Evolutionary conservation across 1,139 yeast genomes (phyloP).

Genomic region (Saccharomycopsis phalli): DNA sequence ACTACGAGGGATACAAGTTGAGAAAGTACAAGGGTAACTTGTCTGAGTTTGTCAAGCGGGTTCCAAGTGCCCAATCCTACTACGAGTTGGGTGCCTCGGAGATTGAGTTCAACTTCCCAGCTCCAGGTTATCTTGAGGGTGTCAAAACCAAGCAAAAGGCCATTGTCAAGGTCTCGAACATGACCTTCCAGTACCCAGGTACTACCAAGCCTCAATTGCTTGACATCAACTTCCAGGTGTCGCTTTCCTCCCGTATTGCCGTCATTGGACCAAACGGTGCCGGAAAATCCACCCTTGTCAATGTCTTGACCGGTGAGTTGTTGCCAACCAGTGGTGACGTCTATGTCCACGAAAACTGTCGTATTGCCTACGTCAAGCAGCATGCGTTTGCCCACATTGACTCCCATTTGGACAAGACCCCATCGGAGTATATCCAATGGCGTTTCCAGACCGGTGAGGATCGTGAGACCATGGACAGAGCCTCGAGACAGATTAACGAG

Average conservation of each 20-base stretch:
- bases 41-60: constrained; percentile 95
- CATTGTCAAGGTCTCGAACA: constrained; percentile 92
- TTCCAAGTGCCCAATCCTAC: constrained; percentile 98
- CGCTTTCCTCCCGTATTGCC: constrained; percentile 98
- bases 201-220: constrained; percentile 88
- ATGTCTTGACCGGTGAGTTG: constrained; percentile 98
- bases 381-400: constrained; percentile 99
- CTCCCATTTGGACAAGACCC: constrained; percentile 97
- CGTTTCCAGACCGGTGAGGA: constrained; percentile 99
- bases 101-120: constrained; percentile 94
- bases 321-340: constrained; percentile 97
- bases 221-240: constrained; percentile 95
- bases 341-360: constrained; percentile 98
- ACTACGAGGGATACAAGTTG: constrained; percentile 99
- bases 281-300: constrained; percentile 97
- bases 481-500: constrained; percentile 97
- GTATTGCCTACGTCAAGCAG: constrained; percentile 99
- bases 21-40: constrained; percentile 99
- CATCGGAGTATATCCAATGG: constrained; percentile 99
- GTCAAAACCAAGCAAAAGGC: constrained; percentile 99
- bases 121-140: constrained; percentile 99
- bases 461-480: constrained; percentile 99
- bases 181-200: constrained; percentile 99
- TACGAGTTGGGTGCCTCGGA: constrained; percentile 98
- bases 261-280: constrained; percentile 99